Percentiles rank a stretch among this genome's conserved stretches.
phyloP scores from a whole-genome alignment of 176 grass and related monocot genomes.

The Lolium perenne region DNA sequence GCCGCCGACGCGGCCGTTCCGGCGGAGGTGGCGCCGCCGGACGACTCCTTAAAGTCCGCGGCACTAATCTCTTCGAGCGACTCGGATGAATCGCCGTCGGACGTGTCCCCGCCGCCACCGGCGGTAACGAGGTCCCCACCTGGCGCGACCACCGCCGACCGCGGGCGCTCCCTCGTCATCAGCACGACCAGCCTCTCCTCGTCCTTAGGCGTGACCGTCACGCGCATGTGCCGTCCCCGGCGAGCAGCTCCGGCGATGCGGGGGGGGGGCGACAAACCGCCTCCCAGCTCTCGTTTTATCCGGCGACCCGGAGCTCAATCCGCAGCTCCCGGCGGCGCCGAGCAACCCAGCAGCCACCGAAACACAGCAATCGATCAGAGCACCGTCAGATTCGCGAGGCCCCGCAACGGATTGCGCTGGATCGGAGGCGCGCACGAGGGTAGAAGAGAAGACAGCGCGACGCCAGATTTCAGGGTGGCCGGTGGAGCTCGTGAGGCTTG shows the following conservation, averaged over 20 bases:
- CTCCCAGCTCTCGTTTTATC: conserved; percentile 44
- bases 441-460: conserved; percentile 11
- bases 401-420: conserved; percentile 21
- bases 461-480: conserved; percentile 27
- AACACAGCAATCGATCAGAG: not conserved
- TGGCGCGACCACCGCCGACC: conserved; percentile 55
- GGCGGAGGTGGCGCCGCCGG: not conserved
- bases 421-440: conserved; percentile 21
- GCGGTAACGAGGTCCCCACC: conserved; percentile 45
- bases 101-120: conserved; percentile 47
- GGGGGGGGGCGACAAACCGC: not conserved
- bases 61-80: conserved; percentile 73
- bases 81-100: conserved; percentile 74
- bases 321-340: not conserved
- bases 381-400: conserved; percentile 8
- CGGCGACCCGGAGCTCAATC: conserved; percentile 32
- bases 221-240: conserved; percentile 39
- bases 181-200: conserved; percentile 49
- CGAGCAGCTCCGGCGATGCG: not conserved
- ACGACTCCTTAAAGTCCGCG: conserved; percentile 64
- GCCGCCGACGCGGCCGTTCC: not conserved
- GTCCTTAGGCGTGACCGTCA: conserved; percentile 52
- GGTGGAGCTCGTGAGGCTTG: not conserved
- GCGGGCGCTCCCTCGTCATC: conserved; percentile 62
- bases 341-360: not conserved